Evolutionary conservation across 768 basidiomycete species (phyloP).

Genomic region (Tricholoma saponaceum): DNA sequence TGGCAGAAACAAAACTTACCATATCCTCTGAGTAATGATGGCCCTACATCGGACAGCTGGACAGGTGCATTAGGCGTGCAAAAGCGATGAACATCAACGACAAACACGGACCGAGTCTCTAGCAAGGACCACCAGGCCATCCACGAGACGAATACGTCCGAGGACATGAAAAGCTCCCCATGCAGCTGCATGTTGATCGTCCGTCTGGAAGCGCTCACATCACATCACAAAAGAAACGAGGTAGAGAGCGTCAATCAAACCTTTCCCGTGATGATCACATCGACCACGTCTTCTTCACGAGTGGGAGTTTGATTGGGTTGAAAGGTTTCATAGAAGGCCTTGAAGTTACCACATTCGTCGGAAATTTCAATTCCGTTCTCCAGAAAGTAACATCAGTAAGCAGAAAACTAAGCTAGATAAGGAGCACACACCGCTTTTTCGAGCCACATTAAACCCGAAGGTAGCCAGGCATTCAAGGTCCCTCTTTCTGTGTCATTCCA

Average conservation of each 20-base stretch:
- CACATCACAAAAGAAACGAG: background rate
- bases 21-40: conserved; percentile 44
- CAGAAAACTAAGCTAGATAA: conserved; percentile 43
- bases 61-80: background rate
- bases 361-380: conserved; percentile 46
- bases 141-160: conserved; percentile 54
- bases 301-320: conserved; percentile 15
- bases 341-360: conserved; percentile 32
- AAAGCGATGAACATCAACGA: background rate
- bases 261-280: conserved; percentile 52
- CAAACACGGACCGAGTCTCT: conserved; percentile 44
- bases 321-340: conserved; percentile 35
- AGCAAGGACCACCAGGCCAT: conserved; percentile 54
- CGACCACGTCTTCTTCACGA: conserved; percentile 24
- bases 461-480: conserved; percentile 44
- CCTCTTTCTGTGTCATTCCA: conserved; percentile 29
- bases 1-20: conserved; percentile 23
- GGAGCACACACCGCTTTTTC: conserved; percentile 42
- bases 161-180: conserved; percentile 57
- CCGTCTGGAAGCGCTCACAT: conserved; percentile 32
- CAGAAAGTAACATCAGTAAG: conserved; percentile 41
- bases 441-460: conserved; percentile 30
- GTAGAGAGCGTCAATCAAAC: conserved; percentile 25
- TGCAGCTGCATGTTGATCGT: conserved; percentile 39
- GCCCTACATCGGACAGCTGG: conserved; percentile 26